Conservation (phyloP, 345 rosid genomes). For the Draba incana region DNA sequence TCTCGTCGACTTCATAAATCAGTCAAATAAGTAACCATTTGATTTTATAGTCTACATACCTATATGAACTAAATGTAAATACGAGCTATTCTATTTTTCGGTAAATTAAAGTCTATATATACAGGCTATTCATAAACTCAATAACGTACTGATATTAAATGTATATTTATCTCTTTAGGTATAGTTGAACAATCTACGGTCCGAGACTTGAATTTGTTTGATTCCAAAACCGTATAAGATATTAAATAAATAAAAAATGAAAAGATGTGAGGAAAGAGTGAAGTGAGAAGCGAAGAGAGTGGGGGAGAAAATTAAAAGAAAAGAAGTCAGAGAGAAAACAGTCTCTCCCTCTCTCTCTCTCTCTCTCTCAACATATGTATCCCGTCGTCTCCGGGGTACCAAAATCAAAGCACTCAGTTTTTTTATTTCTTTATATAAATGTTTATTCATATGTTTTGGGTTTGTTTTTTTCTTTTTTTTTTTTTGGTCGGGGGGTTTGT, state of each 20-base stretch:
- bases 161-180: conserved; percentile 28
- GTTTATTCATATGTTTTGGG: conserved; percentile 19
- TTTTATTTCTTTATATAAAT: background rate
- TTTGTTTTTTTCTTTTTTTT: conserved; percentile 24
- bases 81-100: background rate
- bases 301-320: conserved; percentile 17
- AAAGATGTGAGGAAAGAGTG: conserved; percentile 14
- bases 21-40: conserved; percentile 31
- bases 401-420: conserved; percentile 44
- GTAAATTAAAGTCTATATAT: background rate
- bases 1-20: conserved; percentile 1
- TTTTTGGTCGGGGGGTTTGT: conserved; percentile 28
- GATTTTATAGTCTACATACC: conserved; percentile 12
- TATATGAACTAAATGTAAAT: conserved; percentile 27
- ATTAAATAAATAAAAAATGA: background rate
- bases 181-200: conserved; percentile 35
- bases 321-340: conserved; percentile 43
- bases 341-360: conserved; percentile 51
- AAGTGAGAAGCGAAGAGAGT: conserved; percentile 40
- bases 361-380: conserved; percentile 50
- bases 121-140: conserved; percentile 30
- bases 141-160: conserved; percentile 36
- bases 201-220: conserved; percentile 39
- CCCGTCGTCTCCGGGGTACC: conserved; percentile 70
- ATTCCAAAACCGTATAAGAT: conserved; percentile 36